Percentiles rank a stretch among this genome's conserved stretches.
Conservation (phyloP, 495 filamentous ascomycete species). For the Podospora didyma region DNA sequence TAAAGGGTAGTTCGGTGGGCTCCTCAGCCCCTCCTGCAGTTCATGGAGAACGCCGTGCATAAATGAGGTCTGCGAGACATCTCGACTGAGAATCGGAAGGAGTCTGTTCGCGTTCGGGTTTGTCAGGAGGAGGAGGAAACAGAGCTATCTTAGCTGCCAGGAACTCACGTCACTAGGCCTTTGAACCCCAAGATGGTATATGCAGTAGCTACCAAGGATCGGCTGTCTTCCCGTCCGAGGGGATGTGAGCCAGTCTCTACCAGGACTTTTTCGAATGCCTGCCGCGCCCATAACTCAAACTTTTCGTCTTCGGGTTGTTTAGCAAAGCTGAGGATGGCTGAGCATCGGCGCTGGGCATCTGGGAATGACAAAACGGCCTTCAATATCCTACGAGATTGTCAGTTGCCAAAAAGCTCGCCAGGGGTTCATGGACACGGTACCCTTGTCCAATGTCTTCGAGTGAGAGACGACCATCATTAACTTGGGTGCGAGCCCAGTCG, state of each 20-base stretch:
- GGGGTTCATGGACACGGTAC: neutral
- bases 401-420: neutral
- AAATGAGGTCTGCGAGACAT: too few species aligned
- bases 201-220: neutral
- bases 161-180: slow-evolving; percentile 1
- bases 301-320: neutral
- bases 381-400: neutral
- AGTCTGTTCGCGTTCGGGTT: too few species aligned
- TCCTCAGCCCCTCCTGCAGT: too few species aligned
- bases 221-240: slow-evolving; percentile 3
- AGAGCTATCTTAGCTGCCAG: too few species aligned
- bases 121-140: too few species aligned
- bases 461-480: slow-evolving; percentile 1
- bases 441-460: slow-evolving; percentile 8
- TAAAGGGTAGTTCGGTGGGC: too few species aligned
- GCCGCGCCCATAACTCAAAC: neutral
- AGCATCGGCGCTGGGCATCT: neutral
- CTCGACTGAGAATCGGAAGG: too few species aligned
- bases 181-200: neutral
- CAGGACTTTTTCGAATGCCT: neutral
- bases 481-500: slow-evolving; percentile 4
- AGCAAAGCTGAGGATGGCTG: neutral
- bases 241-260: neutral
- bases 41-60: too few species aligned
- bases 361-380: slow-evolving; percentile 3